These are phyloP conservation scores for Diplodia scrobiculata DNA, from an alignment of 2,329 filamentous ascomycete species.

Conservation along the genomic window DNA sequence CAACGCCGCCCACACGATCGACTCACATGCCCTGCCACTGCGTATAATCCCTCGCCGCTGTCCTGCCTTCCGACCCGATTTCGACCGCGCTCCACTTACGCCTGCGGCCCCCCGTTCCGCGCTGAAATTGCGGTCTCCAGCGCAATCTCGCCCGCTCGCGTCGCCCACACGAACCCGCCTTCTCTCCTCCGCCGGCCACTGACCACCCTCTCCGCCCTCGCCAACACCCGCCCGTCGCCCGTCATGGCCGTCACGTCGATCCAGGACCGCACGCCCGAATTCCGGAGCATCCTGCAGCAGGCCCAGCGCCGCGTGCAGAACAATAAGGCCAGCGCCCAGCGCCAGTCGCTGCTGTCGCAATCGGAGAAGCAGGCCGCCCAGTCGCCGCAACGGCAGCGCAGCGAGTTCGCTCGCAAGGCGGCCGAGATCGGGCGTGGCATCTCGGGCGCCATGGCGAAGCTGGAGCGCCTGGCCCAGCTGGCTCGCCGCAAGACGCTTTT, in stretches of 20 bases:
- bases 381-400: conserved; percentile 55
- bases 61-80: background rate
- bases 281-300: conserved; percentile 84
- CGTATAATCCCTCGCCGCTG: background rate
- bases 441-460: conserved; percentile 86
- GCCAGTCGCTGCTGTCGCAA: conserved; percentile 76
- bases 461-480: conserved; percentile 89
- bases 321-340: conserved; percentile 74
- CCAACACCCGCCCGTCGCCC: conserved; percentile 23
- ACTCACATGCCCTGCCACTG: background rate
- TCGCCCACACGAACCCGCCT: background rate
- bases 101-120: conserved; percentile 5
- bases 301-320: conserved; percentile 77
- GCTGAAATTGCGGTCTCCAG: conserved; percentile 19
- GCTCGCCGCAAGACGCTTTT: conserved; percentile 97
- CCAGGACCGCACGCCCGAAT: conserved; percentile 95
- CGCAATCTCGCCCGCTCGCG: conserved; percentile 2
- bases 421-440: conserved; percentile 92
- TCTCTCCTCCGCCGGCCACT: conserved; percentile 15
- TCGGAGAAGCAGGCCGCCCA: conserved; percentile 58
- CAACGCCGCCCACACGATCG: background rate
- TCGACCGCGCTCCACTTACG: background rate
- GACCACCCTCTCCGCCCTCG: conserved; percentile 23
- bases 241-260: conserved; percentile 64
- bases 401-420: conserved; percentile 89